Evolutionary conservation across 176 grass and related monocot genomes (phyloP), one percentile per base, ranked within the genome.

Genomic region (Lolium rigidum): DNA sequence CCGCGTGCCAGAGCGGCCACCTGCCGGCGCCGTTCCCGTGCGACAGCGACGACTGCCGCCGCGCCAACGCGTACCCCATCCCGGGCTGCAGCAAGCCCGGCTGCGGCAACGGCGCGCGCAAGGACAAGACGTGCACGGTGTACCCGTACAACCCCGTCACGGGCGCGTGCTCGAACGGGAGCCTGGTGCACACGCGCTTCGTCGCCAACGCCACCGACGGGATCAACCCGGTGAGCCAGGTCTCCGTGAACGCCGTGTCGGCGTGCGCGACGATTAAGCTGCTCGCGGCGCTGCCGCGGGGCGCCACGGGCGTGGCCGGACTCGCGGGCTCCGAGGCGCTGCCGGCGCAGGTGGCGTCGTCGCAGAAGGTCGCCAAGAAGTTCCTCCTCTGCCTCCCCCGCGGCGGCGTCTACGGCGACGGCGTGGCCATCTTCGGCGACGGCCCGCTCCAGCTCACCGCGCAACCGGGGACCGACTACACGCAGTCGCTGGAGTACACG

Each of bases 321-420:
- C 86, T 95, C 11, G 75, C 79, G 4, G 39, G 51, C 5, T 81
- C 79, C 18, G 46, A 25, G 10, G 59, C 86, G 13, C 64, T 92
- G 3, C 88, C 83, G 22, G 85, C 79, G 41, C 93, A 95, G 86
- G 80, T 92, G 52, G 76, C 80, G 0, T 22, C 69, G 0, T 48
- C 62, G 31, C 77, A 88, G 21, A 46, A 12, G 44, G 78, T 86
- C 18, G 43, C 84, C 28, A 88, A 35, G 18, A 78, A 65, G 50
- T 89, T 95, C 63, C 13, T 82, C 0, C 62, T 95, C 85, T 92
- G 93, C 88, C 90, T 95, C 25, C 86, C 90, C 4, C 50, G 66
- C 11, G 31, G 35, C 86, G 55, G 77, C 7, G 15, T 28, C 25
- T 9, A 44, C 89, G 51, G 62, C 52, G 9, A 55, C 1, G 93